Conservation (phyloP, 345 rosid species). For the Ceriops decandra region DNA sequence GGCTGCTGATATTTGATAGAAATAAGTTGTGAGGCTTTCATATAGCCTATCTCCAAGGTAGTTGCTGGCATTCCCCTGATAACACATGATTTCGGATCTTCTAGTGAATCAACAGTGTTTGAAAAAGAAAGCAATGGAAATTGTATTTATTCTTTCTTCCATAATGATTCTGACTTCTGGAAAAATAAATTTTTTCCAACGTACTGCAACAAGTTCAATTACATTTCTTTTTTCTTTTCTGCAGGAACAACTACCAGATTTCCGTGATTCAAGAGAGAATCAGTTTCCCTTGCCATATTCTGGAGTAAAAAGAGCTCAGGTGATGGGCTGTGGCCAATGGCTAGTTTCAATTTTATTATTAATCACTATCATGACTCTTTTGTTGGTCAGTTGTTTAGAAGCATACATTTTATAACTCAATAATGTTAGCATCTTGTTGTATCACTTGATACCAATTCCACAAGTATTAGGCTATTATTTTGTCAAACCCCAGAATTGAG, state of each 20-base stretch:
- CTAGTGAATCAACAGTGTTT: neutral
- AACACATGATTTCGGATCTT: neutral
- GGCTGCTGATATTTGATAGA: conserved; percentile 1
- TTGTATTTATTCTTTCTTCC: neutral
- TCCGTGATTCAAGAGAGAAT: conserved; percentile 50
- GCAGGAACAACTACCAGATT: conserved; percentile 61
- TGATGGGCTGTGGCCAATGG: conserved; percentile 26
- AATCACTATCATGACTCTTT: neutral
- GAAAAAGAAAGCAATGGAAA: too few species aligned
- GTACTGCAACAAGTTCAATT: neutral
- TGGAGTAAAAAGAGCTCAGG: conserved; percentile 50
- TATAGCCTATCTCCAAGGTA: too few species aligned
- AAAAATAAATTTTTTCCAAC: neutral
- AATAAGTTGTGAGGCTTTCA: neutral
- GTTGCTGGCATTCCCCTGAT: neutral
- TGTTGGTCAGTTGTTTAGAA: too few species aligned
- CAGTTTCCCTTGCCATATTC: conserved; percentile 36
- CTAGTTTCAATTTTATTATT: neutral
- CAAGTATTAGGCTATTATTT: neutral
- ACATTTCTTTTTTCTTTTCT: neutral
- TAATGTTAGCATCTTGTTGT: neutral
- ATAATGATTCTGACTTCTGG: neutral
- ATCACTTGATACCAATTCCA: neutral
- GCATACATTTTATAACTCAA: neutral
- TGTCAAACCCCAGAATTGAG: neutral